Percentiles rank a stretch among this genome's conserved stretches.
These are phyloP conservation scores for Globisporangium polare DNA, from an alignment of 352 stramenopile species.

Conservation along the genomic window DNA sequence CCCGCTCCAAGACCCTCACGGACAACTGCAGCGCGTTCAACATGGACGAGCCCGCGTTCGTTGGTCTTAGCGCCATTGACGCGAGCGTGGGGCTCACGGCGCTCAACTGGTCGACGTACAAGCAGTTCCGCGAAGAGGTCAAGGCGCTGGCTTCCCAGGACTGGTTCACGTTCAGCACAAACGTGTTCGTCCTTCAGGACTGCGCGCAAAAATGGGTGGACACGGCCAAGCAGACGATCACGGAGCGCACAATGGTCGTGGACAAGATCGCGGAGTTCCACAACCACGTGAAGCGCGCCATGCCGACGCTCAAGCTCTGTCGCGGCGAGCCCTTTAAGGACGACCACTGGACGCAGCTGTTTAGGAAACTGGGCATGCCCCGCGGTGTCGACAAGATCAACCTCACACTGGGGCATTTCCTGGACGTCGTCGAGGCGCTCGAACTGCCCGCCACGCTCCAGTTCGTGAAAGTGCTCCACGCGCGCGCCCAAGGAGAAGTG, in stretches of 20 bases:
- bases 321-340: constrained; percentile 95
- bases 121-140: constrained; percentile 83
- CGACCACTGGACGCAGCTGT: constrained; percentile 94
- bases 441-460: constrained; percentile 83
- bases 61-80: constrained; percentile 72
- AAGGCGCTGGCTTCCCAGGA: constrained; percentile 70
- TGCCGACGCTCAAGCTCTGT: constrained; percentile 93
- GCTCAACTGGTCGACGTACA: constrained; percentile 84
- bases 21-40: constrained; percentile 88
- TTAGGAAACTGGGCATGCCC: constrained; percentile 90
- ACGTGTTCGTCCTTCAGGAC: constrained; percentile 92
- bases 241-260: constrained; percentile 59
- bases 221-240: constrained; percentile 62
- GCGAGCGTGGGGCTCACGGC: constrained; percentile 66
- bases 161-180: constrained; percentile 93
- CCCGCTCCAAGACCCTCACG: constrained; percentile 46
- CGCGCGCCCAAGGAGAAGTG: constrained; percentile 90
- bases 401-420: constrained; percentile 90
- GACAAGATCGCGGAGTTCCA: constrained; percentile 79
- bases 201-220: constrained; percentile 89
- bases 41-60: constrained; percentile 81
- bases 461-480: constrained; percentile 93
- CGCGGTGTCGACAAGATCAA: constrained; percentile 83
- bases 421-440: constrained; percentile 70
- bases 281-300: constrained; percentile 82